These are phyloP conservation scores for Fraxinus platypoda DNA, from an alignment of 305 asterid species.

Conservation along the genomic window DNA sequence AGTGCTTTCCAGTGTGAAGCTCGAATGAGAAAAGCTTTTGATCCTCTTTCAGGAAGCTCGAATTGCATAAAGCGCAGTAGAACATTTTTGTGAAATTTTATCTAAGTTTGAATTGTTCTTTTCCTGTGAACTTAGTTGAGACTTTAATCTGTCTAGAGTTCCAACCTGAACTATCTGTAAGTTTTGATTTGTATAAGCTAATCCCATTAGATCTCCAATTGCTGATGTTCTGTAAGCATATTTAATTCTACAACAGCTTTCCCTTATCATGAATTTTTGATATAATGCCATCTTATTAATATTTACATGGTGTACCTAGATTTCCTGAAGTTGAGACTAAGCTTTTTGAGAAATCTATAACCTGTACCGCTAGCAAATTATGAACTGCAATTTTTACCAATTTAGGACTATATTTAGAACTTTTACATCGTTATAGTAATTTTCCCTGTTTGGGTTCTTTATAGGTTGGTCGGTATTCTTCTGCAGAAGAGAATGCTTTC, in stretches of 20 bases:
- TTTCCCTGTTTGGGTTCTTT: background rate
- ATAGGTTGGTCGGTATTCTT: slow-evolving; percentile 71
- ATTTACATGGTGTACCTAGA: too few species aligned
- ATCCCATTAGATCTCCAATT: background rate
- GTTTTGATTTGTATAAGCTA: background rate
- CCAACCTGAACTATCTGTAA: background rate
- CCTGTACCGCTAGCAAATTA: background rate
- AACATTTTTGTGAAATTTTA: background rate
- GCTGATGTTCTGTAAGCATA: background rate
- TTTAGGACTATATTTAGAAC: background rate
- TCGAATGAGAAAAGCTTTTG: background rate
- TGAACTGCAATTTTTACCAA: background rate
- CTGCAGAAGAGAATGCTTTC: slow-evolving; percentile 74
- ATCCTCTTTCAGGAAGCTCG: background rate
- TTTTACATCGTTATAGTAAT: background rate
- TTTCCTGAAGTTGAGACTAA: too few species aligned
- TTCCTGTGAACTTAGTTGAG: background rate
- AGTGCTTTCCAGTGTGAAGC: background rate
- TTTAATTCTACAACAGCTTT: background rate
- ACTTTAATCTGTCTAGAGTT: background rate
- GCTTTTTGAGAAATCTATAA: too few species aligned
- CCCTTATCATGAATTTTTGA: background rate
- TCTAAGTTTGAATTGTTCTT: background rate
- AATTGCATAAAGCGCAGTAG: background rate
- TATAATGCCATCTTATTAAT: background rate